Percentiles rank a stretch among this genome's conserved stretches.
Conservation (phyloP, 2,329 filamentous ascomycete species). For the Monascus ruber region DNA sequence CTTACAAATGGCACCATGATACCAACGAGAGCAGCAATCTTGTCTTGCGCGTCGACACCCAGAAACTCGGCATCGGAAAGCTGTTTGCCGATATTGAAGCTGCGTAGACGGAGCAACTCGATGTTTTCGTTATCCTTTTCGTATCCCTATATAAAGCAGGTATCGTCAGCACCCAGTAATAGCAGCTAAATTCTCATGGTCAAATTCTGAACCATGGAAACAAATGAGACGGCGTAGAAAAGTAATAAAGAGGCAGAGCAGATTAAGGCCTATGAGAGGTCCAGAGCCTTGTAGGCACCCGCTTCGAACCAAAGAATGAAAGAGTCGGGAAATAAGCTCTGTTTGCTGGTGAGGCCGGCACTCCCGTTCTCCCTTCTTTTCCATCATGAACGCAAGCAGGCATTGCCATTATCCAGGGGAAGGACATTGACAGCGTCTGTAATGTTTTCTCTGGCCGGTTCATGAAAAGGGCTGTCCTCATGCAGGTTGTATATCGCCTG, state of each 20-base stretch:
- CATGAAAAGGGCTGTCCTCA: neutral
- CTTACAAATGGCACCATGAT: slow-evolving; percentile 72
- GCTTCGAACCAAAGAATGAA: neutral
- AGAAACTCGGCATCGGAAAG: slow-evolving; percentile 56
- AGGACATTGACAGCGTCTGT: no score
- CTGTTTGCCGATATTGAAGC: slow-evolving; percentile 61
- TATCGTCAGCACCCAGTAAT: slow-evolving; percentile 9
- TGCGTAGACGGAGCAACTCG: slow-evolving; percentile 65
- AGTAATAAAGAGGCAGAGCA: neutral
- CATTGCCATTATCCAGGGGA: no score
- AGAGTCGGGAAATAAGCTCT: no score
- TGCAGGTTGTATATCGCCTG: neutral
- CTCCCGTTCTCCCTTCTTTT: no score
- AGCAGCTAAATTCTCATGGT: slow-evolving; percentile 6
- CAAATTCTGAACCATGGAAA: slow-evolving; percentile 29
- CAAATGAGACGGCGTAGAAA: slow-evolving; percentile 20
- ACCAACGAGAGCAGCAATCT: slow-evolving; percentile 52
- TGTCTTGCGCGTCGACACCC: slow-evolving; percentile 50
- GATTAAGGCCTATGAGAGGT: neutral
- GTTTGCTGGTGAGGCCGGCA: no score
- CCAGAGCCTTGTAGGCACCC: neutral
- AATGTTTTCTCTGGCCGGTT: neutral
- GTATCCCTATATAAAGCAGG: slow-evolving; percentile 50
- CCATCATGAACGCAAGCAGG: no score
- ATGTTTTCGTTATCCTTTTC: slow-evolving; percentile 65